phyloP scores from a whole-genome alignment of 2,329 filamentous ascomycete species.

The Epichloe typhina region DNA sequence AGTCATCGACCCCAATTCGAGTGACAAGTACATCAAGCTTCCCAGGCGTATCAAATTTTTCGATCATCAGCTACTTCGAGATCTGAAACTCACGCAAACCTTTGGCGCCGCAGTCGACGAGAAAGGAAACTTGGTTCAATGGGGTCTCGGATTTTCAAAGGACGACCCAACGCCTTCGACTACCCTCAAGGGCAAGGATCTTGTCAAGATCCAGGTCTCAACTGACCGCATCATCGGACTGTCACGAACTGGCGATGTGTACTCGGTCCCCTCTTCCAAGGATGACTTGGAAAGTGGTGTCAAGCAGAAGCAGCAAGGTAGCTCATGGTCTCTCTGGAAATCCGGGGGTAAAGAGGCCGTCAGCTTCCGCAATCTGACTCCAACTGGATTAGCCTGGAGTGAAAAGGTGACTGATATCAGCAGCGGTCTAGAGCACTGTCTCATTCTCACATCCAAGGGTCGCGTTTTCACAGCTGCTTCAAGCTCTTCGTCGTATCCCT shows the following conservation, averaged over 20 bases:
- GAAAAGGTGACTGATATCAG: conserved; percentile 65
- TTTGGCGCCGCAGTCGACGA: conserved; percentile 83
- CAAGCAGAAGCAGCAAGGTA: conserved; percentile 43
- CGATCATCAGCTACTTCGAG: conserved; percentile 69
- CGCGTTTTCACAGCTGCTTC: conserved; percentile 83
- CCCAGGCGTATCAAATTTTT: conserved; percentile 72
- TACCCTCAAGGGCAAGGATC: conserved; percentile 71
- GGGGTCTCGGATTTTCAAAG: conserved; percentile 67
- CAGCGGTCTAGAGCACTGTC: conserved; percentile 71
- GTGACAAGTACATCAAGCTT: conserved; percentile 64
- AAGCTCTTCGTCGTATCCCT: conserved; percentile 64
- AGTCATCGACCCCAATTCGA: conserved; percentile 75
- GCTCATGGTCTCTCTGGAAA: conserved; percentile 62
- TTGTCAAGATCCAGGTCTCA: conserved; percentile 65
- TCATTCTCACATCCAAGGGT: conserved; percentile 73
- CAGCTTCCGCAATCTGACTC: conserved; percentile 62
- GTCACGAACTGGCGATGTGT: conserved; percentile 61
- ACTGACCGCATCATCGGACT: conserved; percentile 73
- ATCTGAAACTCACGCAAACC: conserved; percentile 69
- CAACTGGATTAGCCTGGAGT: conserved; percentile 47
- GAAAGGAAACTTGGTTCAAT: conserved; percentile 79
- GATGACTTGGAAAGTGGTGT: conserved; percentile 53
- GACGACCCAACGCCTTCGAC: conserved; percentile 48
- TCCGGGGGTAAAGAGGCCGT: conserved; percentile 27
- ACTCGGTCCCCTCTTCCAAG: conserved; percentile 68